Evolutionary conservation across 2,329 filamentous ascomycete genomes (phyloP).

Genomic region (Aspergillus tanneri): DNA sequence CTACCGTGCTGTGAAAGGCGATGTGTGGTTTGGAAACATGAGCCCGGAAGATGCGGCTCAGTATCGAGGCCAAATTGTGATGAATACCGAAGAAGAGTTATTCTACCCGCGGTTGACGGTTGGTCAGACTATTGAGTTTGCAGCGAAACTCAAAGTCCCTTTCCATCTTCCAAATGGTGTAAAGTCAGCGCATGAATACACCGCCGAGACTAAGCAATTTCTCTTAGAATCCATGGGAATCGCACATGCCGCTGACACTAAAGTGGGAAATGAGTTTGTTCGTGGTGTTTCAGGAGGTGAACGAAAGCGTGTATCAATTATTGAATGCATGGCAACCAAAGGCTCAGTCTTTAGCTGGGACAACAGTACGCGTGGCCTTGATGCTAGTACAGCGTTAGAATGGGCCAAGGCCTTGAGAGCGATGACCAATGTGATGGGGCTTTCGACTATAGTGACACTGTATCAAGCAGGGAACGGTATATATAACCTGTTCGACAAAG

Average conservation of each 20-base stretch:
- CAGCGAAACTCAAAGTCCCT: slow-evolving; percentile 64
- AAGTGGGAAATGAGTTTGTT: slow-evolving; percentile 63
- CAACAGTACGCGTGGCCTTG: slow-evolving; percentile 62
- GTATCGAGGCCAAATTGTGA: slow-evolving; percentile 58
- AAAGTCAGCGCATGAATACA: slow-evolving; percentile 57
- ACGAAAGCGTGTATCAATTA: slow-evolving; percentile 64
- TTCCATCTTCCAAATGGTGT: slow-evolving; percentile 67
- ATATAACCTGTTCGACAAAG: slow-evolving; percentile 66
- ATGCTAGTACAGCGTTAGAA: slow-evolving; percentile 61
- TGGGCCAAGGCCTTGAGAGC: slow-evolving; percentile 57
- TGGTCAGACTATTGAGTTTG: slow-evolving; percentile 55
- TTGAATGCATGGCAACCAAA: slow-evolving; percentile 58
- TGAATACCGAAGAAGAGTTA: slow-evolving; percentile 54
- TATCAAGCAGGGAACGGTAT: slow-evolving; percentile 44
- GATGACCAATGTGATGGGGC: slow-evolving; percentile 59
- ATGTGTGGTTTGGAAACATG: slow-evolving; percentile 56
- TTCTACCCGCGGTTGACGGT: slow-evolving; percentile 53
- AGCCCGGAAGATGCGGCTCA: slow-evolving; percentile 40
- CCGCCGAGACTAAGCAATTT: slow-evolving; percentile 51
- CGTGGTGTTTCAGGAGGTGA: slow-evolving; percentile 66
- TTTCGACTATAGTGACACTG: slow-evolving; percentile 58
- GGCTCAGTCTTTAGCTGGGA: slow-evolving; percentile 63
- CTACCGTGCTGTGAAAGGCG: slow-evolving; percentile 57
- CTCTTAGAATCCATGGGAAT: slow-evolving; percentile 57
- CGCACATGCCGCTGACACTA: slow-evolving; percentile 60